These are phyloP conservation scores for Zalaria obscura DNA, from an alignment of 2,329 filamentous ascomycete species.

Conservation along the genomic window DNA sequence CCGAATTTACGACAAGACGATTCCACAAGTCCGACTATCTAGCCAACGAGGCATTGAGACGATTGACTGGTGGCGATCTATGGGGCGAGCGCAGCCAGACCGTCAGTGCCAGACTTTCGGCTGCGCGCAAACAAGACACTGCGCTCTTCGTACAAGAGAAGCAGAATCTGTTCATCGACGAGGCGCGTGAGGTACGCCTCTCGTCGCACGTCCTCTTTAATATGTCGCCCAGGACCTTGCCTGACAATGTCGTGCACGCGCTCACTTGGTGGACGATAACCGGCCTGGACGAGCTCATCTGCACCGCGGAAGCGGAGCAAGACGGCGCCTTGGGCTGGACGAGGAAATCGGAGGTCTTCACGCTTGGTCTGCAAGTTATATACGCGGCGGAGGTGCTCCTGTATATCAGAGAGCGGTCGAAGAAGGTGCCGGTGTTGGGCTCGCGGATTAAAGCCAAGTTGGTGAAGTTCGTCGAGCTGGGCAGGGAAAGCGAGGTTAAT, in stretches of 20 bases:
- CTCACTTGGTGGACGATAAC: slow-evolving; percentile 33
- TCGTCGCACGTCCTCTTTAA: slow-evolving; percentile 45
- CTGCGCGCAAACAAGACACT: slow-evolving; percentile 36
- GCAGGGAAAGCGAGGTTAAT: slow-evolving; percentile 14
- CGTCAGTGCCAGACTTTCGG: slow-evolving; percentile 14
- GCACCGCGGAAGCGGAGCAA: slow-evolving; percentile 18
- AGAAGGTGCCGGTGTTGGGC: slow-evolving; percentile 9
- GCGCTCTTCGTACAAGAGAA: slow-evolving; percentile 78
- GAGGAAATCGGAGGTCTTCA: slow-evolving; percentile 53
- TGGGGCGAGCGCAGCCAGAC: slow-evolving; percentile 10
- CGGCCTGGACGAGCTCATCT: slow-evolving; percentile 33
- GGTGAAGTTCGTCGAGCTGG: slow-evolving; percentile 12
- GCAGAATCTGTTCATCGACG: slow-evolving; percentile 86
- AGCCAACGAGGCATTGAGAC: background rate
- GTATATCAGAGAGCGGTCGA: slow-evolving; percentile 9
- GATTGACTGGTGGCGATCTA: slow-evolving; percentile 2
- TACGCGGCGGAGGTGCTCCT: slow-evolving; percentile 26
- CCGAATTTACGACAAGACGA: slow-evolving; percentile 15
- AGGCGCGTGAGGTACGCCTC: slow-evolving; percentile 55
- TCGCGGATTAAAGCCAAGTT: slow-evolving; percentile 15
- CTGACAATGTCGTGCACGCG: slow-evolving; percentile 10
- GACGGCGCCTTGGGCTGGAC: slow-evolving; percentile 64
- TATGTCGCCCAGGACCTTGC: slow-evolving; percentile 13
- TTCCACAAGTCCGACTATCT: background rate
- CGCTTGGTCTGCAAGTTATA: slow-evolving; percentile 36